phyloP scores from a whole-genome alignment of 2,329 filamentous ascomycete species.

The Pseudogymnoascus sp. region DNA sequence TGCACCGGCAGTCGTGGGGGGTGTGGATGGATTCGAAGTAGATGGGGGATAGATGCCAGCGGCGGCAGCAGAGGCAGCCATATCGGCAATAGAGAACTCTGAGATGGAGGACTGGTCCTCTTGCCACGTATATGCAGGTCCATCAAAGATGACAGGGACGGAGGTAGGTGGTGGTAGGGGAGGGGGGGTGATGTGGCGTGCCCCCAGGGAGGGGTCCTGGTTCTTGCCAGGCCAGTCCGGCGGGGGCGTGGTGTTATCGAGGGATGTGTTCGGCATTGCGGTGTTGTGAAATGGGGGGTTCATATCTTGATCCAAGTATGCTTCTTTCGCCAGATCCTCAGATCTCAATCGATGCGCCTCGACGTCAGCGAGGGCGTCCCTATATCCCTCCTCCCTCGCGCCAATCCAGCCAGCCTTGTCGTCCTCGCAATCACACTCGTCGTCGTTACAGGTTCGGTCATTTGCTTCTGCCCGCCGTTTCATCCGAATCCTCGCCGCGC shows the following conservation, averaged over 20 bases:
- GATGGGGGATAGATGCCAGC: neutral
- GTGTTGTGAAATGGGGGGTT: neutral
- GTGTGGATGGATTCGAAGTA: neutral
- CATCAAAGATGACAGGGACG: neutral
- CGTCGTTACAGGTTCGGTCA: neutral
- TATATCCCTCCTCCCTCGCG: neutral
- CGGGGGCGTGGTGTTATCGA: neutral
- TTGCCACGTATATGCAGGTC: neutral
- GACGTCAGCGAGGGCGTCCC: neutral
- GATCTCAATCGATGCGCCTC: neutral
- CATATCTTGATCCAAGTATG: neutral
- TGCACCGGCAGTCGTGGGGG: neutral
- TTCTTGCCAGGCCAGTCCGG: neutral
- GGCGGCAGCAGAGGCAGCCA: neutral
- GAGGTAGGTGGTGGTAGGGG: neutral
- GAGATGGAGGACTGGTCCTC: neutral
- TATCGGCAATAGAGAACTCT: neutral
- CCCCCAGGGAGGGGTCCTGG: neutral
- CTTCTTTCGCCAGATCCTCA: neutral
- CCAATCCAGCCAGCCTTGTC: neutral
- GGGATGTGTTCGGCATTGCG: neutral
- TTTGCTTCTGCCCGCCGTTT: neutral
- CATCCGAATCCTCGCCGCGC: neutral
- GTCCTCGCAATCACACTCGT: neutral
- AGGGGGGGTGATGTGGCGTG: neutral